Conservation (phyloP, 2,329 filamentous ascomycete species). For the Fusarium sp. region DNA sequence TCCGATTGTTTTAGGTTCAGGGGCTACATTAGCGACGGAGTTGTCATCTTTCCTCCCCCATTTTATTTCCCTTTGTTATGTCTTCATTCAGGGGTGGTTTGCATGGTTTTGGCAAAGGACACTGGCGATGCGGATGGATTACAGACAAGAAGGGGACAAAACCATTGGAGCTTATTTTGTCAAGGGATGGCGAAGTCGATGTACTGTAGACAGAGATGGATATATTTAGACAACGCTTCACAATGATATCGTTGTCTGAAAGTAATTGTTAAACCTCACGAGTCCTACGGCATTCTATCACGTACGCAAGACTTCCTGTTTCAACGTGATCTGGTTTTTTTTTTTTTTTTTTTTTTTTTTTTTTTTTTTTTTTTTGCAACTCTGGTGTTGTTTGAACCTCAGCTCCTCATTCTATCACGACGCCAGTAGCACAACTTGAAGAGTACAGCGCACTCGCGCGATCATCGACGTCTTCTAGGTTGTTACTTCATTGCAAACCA, state of each 20-base stretch:
- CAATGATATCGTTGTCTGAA: constrained; percentile 31
- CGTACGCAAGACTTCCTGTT: not conserved
- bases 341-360: too few relatives aligned
- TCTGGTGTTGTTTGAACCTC: not conserved
- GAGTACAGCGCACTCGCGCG: not conserved
- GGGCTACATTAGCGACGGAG: constrained; percentile 53
- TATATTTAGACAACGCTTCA: constrained; percentile 20
- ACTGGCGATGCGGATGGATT: constrained; percentile 3
- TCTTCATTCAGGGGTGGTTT: constrained; percentile 4
- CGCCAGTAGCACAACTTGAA: not conserved
- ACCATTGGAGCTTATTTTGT: not conserved
- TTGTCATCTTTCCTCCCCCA: constrained; percentile 39
- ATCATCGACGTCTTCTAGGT: not conserved
- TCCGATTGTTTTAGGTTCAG: constrained; percentile 16
- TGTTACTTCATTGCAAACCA: not conserved
- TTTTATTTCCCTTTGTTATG: constrained; percentile 1
- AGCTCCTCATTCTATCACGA: not conserved
- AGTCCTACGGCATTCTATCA: constrained; percentile 4
- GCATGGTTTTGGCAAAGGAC: constrained; percentile 30
- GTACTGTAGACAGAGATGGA: constrained; percentile 25
- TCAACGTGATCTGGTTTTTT: not conserved
- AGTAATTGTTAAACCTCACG: constrained; percentile 30
- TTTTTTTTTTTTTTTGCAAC: too few relatives aligned
- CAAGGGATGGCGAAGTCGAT: not conserved
- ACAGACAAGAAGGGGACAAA: constrained; percentile 4